Percentiles rank a stretch among this genome's conserved stretches.
These are phyloP conservation scores for Monosporozyma aerobia DNA, from an alignment of 805 yeast genomes.

Conservation along the genomic window DNA sequence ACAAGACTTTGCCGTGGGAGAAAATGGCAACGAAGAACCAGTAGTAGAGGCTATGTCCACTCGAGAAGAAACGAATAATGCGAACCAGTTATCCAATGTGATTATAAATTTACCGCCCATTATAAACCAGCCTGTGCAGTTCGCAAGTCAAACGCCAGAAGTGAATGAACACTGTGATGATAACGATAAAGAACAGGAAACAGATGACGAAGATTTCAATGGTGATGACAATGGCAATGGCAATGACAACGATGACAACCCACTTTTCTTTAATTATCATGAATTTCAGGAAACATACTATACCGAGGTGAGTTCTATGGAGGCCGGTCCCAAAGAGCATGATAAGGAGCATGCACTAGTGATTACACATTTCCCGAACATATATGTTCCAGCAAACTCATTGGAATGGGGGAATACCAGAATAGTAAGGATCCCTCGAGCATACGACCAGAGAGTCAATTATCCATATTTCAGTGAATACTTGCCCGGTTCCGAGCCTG, in stretches of 20 bases:
- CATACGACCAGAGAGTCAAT: constrained; percentile 30
- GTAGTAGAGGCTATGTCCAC: not conserved
- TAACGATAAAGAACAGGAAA: not conserved
- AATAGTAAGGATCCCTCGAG: constrained; percentile 57
- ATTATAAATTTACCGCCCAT: not conserved
- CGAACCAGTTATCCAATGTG: not conserved
- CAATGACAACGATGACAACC: constrained; percentile 3
- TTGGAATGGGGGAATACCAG: constrained; percentile 34
- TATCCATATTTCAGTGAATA: constrained; percentile 48
- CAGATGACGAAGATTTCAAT: not conserved
- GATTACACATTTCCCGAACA: constrained; percentile 61
- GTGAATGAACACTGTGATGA: not conserved
- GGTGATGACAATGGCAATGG: not conserved
- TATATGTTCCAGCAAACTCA: constrained; percentile 33
- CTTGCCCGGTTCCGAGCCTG: constrained; percentile 57
- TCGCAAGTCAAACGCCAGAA: not conserved
- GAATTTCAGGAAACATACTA: constrained; percentile 40
- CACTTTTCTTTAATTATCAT: constrained; percentile 57
- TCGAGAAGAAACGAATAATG: not conserved
- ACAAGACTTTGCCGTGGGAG: not conserved
- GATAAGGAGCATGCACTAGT: constrained; percentile 34
- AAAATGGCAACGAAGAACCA: not conserved
- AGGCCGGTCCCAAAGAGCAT: constrained; percentile 13
- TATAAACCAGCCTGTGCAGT: not conserved
- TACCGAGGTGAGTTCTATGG: constrained; percentile 10